Percentiles rank a stretch among this genome's conserved stretches.
Evolutionary conservation across 345 rosid genomes (phyloP).

Genomic region (Microthlaspi erraticum): DNA sequence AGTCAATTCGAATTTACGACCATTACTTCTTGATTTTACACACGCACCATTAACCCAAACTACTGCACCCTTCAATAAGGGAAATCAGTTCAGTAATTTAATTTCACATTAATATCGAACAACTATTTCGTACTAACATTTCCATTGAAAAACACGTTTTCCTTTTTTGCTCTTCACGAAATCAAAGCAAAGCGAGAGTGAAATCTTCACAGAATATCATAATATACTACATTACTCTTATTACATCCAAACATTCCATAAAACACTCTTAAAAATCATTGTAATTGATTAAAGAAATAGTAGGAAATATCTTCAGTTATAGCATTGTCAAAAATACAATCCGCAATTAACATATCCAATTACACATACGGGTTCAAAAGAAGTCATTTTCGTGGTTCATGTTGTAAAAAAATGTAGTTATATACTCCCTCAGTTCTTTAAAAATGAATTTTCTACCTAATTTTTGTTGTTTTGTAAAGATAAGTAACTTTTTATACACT

Average conservation of each 20-base stretch:
- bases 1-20: neutral
- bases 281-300: neutral
- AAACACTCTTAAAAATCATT: neutral
- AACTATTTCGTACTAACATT: neutral
- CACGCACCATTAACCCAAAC: neutral
- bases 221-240: neutral
- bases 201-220: neutral
- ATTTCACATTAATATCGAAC: neutral
- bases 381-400: neutral
- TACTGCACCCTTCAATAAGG: neutral
- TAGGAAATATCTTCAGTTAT: neutral
- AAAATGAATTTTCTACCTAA: too few species aligned
- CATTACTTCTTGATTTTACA: slow-evolving; percentile 4
- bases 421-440: too few species aligned
- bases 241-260: neutral
- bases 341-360: neutral
- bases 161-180: neutral
- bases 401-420: slow-evolving; percentile 5
- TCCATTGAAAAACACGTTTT: neutral
- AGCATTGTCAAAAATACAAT: neutral
- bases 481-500: too few species aligned
- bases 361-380: neutral
- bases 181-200: neutral
- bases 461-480: too few species aligned
- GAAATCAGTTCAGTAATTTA: neutral